Evolutionary conservation across 2,329 filamentous ascomycete genomes (phyloP), one percentile per base, ranked within the genome.

Genomic region (Trichophyton schoenleinii): DNA sequence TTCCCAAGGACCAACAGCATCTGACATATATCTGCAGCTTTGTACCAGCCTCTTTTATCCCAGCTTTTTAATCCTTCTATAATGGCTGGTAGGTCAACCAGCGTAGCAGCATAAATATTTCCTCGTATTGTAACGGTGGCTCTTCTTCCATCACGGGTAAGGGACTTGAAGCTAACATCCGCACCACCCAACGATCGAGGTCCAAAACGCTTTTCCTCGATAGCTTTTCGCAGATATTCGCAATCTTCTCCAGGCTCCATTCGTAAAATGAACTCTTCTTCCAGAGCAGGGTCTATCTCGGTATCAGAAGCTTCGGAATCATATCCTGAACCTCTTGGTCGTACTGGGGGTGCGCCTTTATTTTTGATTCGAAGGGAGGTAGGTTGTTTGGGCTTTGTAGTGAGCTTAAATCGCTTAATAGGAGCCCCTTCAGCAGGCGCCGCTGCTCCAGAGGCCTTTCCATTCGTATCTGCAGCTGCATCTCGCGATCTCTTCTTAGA

Each of bases 221-320:
- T 86, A 22, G 86, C 85, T 63, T 86, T 81, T 44, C 86, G 83
- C 28, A 99, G 77, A 68, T 92, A 91, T 25, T 96, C 89, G 70
- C 88, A 89, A 73, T 96, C 88, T 34, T 88, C 84, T 0, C 91
- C 91, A 0, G 91, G 89, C 60, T 85, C 73, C 88, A 96, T 96
- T 63, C 94, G 88, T 64, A 99, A 74, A 7, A 99, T 81, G 66
- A 97, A 89, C 65, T 95, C 87, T 69, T 92, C 88, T 73, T 97
- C 92, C 63, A 95, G 89, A 0, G 87, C 82, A 0, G 94, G 94
- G 69, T 99, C 94, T 8, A 79, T 75, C 73, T 99, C 94, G 13
- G 87, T 84, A 70, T 97, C 94, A 61, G 91, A 94, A 11, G 91
- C 90, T 73, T 97, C 94, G 2, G 91, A 96, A 72, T 99, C 94